Conservation (phyloP, 208 protist species). For the Trypanosoma platydactyli region DNA sequence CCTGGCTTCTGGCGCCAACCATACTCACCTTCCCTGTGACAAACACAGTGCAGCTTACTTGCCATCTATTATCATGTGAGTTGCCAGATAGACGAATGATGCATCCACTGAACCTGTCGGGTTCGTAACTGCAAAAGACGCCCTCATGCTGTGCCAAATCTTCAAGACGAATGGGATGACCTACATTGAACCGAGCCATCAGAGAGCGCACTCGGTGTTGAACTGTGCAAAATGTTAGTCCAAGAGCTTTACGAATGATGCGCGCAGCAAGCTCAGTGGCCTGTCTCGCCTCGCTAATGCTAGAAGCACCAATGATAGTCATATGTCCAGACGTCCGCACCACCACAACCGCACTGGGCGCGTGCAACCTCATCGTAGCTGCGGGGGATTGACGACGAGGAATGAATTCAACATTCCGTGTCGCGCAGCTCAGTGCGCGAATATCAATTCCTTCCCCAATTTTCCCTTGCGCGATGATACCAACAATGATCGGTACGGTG, state of each 20-base stretch:
- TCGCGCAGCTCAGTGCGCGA: constrained; percentile 76
- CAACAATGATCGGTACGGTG: constrained; percentile 76
- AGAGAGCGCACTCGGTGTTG: constrained; percentile 84
- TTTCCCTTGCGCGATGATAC: constrained; percentile 72
- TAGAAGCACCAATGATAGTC: constrained; percentile 74
- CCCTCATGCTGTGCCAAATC: constrained; percentile 57
- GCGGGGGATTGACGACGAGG: constrained; percentile 57
- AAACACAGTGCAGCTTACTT: constrained; percentile 73
- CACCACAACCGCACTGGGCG: constrained; percentile 71
- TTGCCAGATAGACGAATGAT: constrained; percentile 64
- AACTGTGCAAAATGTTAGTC: constrained; percentile 54
- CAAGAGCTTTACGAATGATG: constrained; percentile 83
- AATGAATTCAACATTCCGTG: constrained; percentile 86
- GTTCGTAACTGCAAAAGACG: constrained; percentile 79
- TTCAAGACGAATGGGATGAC: constrained; percentile 77
- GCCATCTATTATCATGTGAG: constrained; percentile 61
- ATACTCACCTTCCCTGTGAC: constrained; percentile 86
- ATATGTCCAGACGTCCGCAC: constrained; percentile 79
- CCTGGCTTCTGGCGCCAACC: constrained; percentile 74
- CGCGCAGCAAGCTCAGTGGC: constrained; percentile 85
- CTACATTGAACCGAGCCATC: constrained; percentile 79
- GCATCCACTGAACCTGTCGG: constrained; percentile 84
- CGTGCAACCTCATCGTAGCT: constrained; percentile 82
- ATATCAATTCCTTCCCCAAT: constrained; percentile 76
- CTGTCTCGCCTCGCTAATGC: constrained; percentile 74